Percentiles rank a stretch among this genome's conserved stretches.
Conservation (phyloP, 2,329 filamentous ascomycete genomes). For the Grosmannia clavigera region DNA sequence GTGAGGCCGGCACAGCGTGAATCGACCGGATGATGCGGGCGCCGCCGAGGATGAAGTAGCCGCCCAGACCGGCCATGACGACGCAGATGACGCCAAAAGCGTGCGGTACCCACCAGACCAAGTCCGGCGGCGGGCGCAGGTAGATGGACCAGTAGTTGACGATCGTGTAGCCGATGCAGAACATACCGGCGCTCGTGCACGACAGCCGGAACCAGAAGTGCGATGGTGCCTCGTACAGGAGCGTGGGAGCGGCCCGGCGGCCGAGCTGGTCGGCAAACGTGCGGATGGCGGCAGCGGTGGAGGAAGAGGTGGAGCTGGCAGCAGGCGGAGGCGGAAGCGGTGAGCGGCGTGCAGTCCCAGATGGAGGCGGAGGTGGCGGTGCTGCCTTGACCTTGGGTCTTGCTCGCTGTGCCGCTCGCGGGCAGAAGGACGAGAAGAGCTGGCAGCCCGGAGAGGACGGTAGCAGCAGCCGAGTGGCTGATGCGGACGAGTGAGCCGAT, state of each 20-base stretch:
- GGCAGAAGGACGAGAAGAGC: neutral
- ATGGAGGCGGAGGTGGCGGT: neutral
- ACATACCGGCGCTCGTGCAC: conserved; percentile 42
- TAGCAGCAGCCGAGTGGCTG: neutral
- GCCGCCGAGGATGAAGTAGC: conserved; percentile 46
- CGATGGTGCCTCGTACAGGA: conserved; percentile 52
- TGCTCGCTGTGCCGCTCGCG: neutral
- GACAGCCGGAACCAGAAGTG: conserved; percentile 51
- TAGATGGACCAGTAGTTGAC: conserved; percentile 39
- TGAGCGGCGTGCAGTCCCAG: neutral
- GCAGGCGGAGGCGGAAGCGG: neutral
- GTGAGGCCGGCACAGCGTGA: conserved; percentile 35
- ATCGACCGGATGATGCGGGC: conserved; percentile 45
- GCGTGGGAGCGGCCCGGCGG: conserved; percentile 39
- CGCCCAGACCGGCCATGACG: conserved; percentile 46
- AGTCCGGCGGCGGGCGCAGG: conserved; percentile 34
- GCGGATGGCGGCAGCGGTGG: neutral
- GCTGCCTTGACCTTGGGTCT: neutral
- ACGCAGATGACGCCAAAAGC: conserved; percentile 47
- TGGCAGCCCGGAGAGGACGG: neutral
- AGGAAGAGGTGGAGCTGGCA: neutral
- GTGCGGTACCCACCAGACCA: conserved; percentile 43
- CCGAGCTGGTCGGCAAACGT: conserved; percentile 43
- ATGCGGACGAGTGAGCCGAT: neutral
- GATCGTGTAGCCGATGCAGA: conserved; percentile 38